Conservation (phyloP, 106 monocot genomes). For the Dendrobium huoshanense region DNA sequence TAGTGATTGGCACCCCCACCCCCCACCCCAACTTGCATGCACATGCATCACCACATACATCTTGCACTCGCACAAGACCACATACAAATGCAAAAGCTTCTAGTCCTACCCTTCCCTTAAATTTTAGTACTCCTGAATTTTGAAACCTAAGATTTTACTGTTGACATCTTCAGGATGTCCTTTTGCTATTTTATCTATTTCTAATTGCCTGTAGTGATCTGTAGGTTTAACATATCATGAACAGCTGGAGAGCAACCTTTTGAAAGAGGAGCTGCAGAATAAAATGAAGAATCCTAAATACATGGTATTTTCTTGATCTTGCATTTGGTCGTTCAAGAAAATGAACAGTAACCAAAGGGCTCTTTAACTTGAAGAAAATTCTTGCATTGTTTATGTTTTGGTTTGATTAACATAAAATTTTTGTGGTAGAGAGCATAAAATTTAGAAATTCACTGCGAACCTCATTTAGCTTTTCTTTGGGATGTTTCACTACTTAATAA, state of each 20-base stretch:
- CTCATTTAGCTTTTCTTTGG: not conserved
- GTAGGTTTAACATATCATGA: conserved; percentile 35
- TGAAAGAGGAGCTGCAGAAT: conserved; percentile 56
- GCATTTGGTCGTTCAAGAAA: not conserved
- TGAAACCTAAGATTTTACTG: not conserved
- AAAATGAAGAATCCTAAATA: conserved; percentile 67
- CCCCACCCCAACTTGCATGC: not conserved
- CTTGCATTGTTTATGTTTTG: not conserved
- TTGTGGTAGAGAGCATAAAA: not conserved
- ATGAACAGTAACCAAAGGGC: not conserved
- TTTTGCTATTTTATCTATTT: not conserved
- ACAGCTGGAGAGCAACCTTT: conserved; percentile 32
- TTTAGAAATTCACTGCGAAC: not conserved
- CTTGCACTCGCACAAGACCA: not conserved
- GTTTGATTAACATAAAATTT: not conserved
- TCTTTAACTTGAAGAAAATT: not conserved
- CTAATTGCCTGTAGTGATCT: conserved; percentile 4
- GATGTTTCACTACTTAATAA: not conserved
- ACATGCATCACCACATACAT: not conserved
- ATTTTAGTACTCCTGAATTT: not conserved
- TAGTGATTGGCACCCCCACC: too few relatives aligned
- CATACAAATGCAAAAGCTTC: too few relatives aligned
- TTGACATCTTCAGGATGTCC: not conserved
- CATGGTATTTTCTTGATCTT: conserved; percentile 35
- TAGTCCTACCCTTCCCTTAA: too few relatives aligned